These are phyloP conservation scores for Hypomyces rosellus DNA, from an alignment of 2,329 filamentous ascomycete genomes.

Conservation along the genomic window DNA sequence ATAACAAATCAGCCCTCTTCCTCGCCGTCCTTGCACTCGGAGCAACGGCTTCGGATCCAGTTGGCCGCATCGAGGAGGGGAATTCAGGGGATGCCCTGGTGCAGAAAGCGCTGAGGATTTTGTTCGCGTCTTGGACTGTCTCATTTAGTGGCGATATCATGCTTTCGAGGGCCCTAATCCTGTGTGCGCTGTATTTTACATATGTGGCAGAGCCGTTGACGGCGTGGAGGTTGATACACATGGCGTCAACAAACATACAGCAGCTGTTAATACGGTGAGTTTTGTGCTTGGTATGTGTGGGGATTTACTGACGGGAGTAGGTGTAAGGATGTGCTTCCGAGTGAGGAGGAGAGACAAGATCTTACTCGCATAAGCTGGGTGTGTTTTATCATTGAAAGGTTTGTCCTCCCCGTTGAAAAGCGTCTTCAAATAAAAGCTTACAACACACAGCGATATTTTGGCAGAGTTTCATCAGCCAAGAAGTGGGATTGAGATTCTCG, in stretches of 20 bases:
- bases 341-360: conserved; percentile 11
- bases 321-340: conserved; percentile 10
- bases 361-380: conserved; percentile 20
- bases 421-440: background rate
- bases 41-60: conserved; percentile 11
- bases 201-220: conserved; percentile 14
- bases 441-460: conserved; percentile 15
- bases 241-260: conserved; percentile 17
- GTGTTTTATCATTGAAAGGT: conserved; percentile 22
- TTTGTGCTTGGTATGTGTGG: background rate
- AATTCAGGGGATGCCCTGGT: conserved; percentile 9
- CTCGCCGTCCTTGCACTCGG: conserved; percentile 13
- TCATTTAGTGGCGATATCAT: conserved; percentile 11
- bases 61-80: background rate
- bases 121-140: conserved; percentile 13
- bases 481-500: conserved; percentile 20
- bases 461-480: conserved; percentile 20
- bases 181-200: conserved; percentile 15
- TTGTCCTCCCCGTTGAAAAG: background rate
- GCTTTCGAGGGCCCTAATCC: conserved; percentile 12
- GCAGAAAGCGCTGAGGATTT: conserved; percentile 10
- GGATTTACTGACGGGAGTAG: background rate
- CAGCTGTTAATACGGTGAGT: conserved; percentile 13
- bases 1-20: conserved; percentile 11
- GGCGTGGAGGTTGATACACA: conserved; percentile 17